Evolutionary conservation across 108 stramenopile species (phyloP).

Genomic region (Chaetoceros tenuissimus): DNA sequence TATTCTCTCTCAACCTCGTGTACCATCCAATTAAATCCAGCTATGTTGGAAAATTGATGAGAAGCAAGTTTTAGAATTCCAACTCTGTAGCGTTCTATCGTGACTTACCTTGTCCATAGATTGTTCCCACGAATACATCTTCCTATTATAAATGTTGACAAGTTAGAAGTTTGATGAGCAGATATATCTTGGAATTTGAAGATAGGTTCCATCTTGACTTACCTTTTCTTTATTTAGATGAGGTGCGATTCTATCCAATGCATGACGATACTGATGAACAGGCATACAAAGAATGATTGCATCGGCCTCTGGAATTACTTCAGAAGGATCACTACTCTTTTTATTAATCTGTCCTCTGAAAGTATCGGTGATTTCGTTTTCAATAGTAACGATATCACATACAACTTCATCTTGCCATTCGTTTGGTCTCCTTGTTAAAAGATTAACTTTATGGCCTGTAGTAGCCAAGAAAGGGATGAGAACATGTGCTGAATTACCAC

Average conservation of each 20-base stretch:
- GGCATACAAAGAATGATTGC: constrained; percentile 42
- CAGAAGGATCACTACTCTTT: constrained; percentile 26
- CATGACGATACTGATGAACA: constrained; percentile 22
- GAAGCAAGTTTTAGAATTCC: no score
- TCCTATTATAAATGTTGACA: no score
- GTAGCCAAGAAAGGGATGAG: constrained; percentile 31
- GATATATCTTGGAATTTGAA: no score
- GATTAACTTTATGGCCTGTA: constrained; percentile 27
- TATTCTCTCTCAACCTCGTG: constrained; percentile 27
- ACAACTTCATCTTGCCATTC: constrained; percentile 21
- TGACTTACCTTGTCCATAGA: constrained; percentile 45
- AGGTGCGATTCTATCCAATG: constrained; percentile 29
- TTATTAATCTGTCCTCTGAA: constrained; percentile 13
- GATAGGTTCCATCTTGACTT: no score
- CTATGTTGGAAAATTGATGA: no score
- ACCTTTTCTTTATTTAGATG: constrained; percentile 26
- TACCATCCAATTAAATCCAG: constrained; percentile 49
- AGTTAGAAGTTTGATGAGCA: no score
- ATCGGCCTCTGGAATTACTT: constrained; percentile 42
- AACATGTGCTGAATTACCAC: constrained; percentile 34
- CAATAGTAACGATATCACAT: constrained; percentile 19
- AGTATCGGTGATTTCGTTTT: constrained; percentile 17
- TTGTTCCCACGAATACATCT: constrained; percentile 37
- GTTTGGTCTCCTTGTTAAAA: constrained; percentile 29
- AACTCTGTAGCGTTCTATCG: no score